A percentile compares a stretch with the other conserved stretches of the same genome.
Evolutionary conservation across 257 asterid genomes (phyloP).

Genomic region (Scutellaria baicalensis): DNA sequence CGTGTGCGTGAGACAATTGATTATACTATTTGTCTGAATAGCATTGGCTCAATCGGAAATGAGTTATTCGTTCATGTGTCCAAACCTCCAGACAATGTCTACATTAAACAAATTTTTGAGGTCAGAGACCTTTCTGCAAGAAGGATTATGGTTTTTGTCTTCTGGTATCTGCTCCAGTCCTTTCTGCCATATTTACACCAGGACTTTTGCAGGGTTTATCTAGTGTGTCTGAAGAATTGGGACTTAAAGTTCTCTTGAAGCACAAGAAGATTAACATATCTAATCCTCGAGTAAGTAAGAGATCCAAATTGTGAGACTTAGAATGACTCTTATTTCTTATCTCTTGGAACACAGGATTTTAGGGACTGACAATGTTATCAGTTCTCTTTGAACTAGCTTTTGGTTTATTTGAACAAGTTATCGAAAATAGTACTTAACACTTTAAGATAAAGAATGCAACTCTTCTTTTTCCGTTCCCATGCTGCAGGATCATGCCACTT

Average conservation of each 20-base stretch:
- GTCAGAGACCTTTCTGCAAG: conserved; percentile 25
- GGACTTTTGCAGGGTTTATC: conserved; percentile 67
- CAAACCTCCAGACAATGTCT: conserved; percentile 83
- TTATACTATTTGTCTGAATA: conserved; percentile 91
- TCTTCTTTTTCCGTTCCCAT: background rate
- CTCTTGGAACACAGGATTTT: background rate
- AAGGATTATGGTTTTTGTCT: background rate
- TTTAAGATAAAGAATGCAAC: background rate
- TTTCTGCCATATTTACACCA: conserved; percentile 15
- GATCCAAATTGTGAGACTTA: background rate
- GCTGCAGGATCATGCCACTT: background rate
- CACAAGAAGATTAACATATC: conserved; percentile 98
- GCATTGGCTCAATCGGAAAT: conserved; percentile 57
- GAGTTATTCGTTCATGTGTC: conserved; percentile 84
- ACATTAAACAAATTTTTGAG: conserved; percentile 85
- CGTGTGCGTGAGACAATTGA: conserved; percentile 88
- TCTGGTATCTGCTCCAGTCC: conserved; percentile 1
- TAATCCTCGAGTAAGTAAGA: conserved; percentile 74
- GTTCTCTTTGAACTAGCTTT: background rate
- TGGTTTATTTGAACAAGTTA: background rate
- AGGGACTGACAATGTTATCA: background rate
- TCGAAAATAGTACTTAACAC: background rate
- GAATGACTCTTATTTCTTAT: background rate
- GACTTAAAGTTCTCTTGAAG: conserved; percentile 75
- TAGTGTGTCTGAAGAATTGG: conserved; percentile 70